phyloP scores from a whole-genome alignment of 768 basidiomycete genomes.

The Russula dissimulans region DNA sequence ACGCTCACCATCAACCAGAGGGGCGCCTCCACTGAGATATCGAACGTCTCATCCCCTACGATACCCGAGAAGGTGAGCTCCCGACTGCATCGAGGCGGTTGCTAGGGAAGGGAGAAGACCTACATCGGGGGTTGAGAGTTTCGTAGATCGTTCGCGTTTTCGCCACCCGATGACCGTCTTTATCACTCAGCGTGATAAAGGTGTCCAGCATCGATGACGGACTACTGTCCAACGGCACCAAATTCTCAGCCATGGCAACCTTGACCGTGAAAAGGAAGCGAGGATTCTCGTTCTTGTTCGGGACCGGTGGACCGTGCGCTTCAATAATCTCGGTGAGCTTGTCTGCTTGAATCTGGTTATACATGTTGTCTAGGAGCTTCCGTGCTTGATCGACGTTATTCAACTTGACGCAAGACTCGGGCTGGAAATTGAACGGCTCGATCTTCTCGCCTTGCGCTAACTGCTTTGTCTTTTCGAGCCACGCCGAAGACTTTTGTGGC shows the following conservation, averaged over 20 bases:
- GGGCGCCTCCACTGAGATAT: conserved; percentile 87
- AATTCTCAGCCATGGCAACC: conserved; percentile 81
- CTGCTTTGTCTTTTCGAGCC: conserved; percentile 78
- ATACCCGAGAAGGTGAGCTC: conserved; percentile 8
- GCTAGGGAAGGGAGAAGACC: conserved; percentile 24
- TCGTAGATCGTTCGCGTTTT: conserved; percentile 97
- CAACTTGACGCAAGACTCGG: conserved; percentile 92
- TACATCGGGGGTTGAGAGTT: conserved; percentile 81
- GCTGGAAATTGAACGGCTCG: conserved; percentile 89
- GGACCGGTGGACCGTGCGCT: conserved; percentile 54
- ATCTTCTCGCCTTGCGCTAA: conserved; percentile 78
- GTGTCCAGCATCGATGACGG: conserved; percentile 80
- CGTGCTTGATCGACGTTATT: conserved; percentile 95
- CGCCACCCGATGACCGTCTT: conserved; percentile 78
- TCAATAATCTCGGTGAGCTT: conserved; percentile 60
- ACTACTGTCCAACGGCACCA: conserved; percentile 68
- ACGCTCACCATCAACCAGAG: conserved; percentile 97
- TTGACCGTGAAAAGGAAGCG: conserved; percentile 90
- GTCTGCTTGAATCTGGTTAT: conserved; percentile 85
- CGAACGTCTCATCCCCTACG: conserved; percentile 94
- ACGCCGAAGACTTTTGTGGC: conserved; percentile 79
- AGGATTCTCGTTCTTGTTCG: conserved; percentile 56
- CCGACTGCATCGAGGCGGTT: neutral
- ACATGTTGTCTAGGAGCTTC: conserved; percentile 87
- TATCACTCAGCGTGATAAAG: conserved; percentile 91